Evolutionary conservation across 441 rosid genomes (phyloP).

Genomic region (Adansonia gregorii): DNA sequence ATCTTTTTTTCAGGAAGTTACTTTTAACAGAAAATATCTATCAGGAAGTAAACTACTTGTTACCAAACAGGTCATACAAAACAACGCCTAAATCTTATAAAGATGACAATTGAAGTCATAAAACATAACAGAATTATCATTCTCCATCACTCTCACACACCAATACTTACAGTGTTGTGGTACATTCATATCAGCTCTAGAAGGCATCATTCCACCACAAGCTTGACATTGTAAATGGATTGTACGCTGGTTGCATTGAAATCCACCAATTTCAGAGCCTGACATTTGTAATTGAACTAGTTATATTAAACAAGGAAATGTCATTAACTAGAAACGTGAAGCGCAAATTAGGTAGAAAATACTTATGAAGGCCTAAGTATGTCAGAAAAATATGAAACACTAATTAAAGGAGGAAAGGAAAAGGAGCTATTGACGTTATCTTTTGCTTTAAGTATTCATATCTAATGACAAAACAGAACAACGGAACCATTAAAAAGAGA

Average conservation of each 20-base stretch:
- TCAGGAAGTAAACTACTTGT: background rate
- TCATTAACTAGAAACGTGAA: conserved; percentile 1
- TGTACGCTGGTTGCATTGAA: conserved; percentile 61
- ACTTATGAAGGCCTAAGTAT: background rate
- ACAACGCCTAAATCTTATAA: background rate
- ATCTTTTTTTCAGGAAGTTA: background rate
- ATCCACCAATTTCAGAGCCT: conserved; percentile 62
- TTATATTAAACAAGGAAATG: too few species aligned
- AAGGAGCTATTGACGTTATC: background rate
- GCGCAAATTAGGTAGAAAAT: conserved; percentile 17
- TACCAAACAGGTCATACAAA: background rate
- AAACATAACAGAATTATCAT: background rate
- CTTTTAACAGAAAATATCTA: background rate
- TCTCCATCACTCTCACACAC: background rate
- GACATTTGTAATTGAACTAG: conserved; percentile 29
- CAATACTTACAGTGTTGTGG: conserved; percentile 80
- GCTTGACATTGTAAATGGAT: conserved; percentile 80
- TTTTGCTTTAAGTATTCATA: background rate
- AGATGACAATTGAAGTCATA: background rate
- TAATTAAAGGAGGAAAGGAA: background rate
- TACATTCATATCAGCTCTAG: conserved; percentile 55
- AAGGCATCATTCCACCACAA: conserved; percentile 89
- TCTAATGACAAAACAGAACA: background rate
- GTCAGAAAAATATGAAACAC: background rate
- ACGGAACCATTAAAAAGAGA: background rate